Evolutionary conservation across 306 rosid species (phyloP), one percentile per base, ranked within the genome.

Genomic region (Dryas octopetala): DNA sequence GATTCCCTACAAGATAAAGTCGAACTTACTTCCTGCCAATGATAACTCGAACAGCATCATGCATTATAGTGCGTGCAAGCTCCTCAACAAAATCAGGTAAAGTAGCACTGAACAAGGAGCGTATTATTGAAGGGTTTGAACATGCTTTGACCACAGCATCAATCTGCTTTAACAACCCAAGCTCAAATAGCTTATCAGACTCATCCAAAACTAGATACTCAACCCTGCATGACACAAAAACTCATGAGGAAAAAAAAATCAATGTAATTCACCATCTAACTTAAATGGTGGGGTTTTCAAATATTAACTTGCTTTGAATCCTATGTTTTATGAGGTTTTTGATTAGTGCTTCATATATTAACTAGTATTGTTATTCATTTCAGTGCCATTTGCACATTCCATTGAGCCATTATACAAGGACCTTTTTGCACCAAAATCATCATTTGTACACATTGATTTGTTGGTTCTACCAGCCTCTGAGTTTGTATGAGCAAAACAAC

Each of bases 111-210:
- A 92, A 95, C 80, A 95, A 79, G 47, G 97, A 87, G 79, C 93
- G 93, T 62, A 85, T 79, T 58, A 95, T 86, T 74, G 97, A 89
- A 68, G 97, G 97, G 76, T 95, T 95, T 46, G 97, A 89, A 83
- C 99, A 95, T 78, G 97, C 97, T 88, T 92, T 90, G 68, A 92
- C 90, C 40, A 90, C 75, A 70, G 83, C 67, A 80, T 95, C 97
- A 48, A 95, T 95, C 85, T 90, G 97, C 80, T 90, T 88, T n/a
- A 95, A 79, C 77, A 95, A 70, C 19, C 78, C 87, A 47, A 86
- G 92, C 91, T 95, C 99, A 90, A 95, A 95, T 47, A 95, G 89
- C 89, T 95, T 95, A 84, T 95, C 99, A 13, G 97, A 95, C 78
- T 95, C 99, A 84, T 95, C 99, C 76, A 95, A 77, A 40, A 95